phyloP scores from a whole-genome alignment of 2,329 filamentous ascomycete genomes.

The Nemania bipapillata region DNA sequence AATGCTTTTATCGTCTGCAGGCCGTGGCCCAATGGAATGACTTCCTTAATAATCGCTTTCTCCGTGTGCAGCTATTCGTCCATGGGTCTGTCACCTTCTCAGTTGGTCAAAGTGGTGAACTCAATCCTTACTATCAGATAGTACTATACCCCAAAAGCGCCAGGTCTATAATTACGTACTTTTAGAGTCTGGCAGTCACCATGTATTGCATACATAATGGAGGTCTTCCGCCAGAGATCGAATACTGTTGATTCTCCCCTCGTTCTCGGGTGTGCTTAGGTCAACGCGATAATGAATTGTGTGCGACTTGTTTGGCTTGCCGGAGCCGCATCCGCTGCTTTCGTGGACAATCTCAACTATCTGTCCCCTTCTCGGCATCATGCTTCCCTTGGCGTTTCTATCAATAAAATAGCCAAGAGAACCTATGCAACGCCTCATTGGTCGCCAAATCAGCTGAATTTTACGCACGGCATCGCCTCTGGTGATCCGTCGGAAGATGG shows the following conservation, averaged over 20 bases:
- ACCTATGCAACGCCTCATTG: slow-evolving; percentile 59
- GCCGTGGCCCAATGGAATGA: neutral
- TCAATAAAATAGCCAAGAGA: slow-evolving; percentile 68
- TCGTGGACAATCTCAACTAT: slow-evolving; percentile 66
- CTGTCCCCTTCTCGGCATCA: slow-evolving; percentile 69
- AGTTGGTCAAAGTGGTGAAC: neutral
- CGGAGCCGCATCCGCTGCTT: slow-evolving; percentile 40
- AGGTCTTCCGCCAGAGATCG: neutral
- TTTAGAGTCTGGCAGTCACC: too few species aligned
- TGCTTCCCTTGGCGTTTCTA: slow-evolving; percentile 66
- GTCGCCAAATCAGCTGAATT: slow-evolving; percentile 62
- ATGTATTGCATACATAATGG: slow-evolving; percentile 1
- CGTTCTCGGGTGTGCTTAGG: neutral
- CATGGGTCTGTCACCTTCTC: neutral
- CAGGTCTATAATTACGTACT: neutral
- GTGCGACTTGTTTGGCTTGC: slow-evolving; percentile 29
- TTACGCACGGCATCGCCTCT: slow-evolving; percentile 68
- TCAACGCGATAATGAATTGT: slow-evolving; percentile 36
- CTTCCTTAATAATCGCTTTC: neutral
- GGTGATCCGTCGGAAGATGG: slow-evolving; percentile 63
- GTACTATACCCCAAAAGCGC: too few species aligned
- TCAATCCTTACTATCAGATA: too few species aligned
- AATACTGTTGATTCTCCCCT: neutral
- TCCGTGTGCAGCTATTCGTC: neutral
- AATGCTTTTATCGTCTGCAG: neutral